Conservation (phyloP, 1,284 basidiomycete genomes). For the Fomitopsis betulina region DNA sequence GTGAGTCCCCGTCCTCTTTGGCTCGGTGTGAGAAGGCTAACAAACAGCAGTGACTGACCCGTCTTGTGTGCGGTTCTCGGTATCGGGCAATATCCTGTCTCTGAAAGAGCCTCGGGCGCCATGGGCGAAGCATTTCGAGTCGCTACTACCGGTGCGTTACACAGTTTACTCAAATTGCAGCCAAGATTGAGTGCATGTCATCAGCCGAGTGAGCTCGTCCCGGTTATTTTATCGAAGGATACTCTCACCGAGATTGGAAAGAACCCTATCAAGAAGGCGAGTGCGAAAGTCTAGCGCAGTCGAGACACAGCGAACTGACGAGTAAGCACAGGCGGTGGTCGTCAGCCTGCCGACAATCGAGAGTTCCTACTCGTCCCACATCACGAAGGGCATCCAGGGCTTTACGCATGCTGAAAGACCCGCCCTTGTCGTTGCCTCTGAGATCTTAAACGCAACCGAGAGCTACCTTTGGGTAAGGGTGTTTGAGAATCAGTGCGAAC, state of each 20-base stretch:
- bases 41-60: slow-evolving; percentile 66
- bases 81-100: slow-evolving; percentile 80
- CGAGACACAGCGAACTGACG: neutral
- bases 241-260: slow-evolving; percentile 77
- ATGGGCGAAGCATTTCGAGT: slow-evolving; percentile 69
- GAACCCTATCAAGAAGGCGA: slow-evolving; percentile 69
- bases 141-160: slow-evolving; percentile 51
- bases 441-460: slow-evolving; percentile 92
- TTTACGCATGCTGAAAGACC: slow-evolving; percentile 85
- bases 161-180: neutral
- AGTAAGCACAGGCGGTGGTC: slow-evolving; percentile 61
- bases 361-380: slow-evolving; percentile 84
- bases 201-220: slow-evolving; percentile 50
- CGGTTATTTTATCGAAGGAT: slow-evolving; percentile 65
- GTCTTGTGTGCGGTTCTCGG: slow-evolving; percentile 79
- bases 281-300: neutral
- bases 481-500: neutral
- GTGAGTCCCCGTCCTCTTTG: slow-evolving; percentile 42
- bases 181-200: neutral
- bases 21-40: neutral
- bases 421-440: slow-evolving; percentile 79
- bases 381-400: slow-evolving; percentile 75
- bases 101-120: slow-evolving; percentile 70
- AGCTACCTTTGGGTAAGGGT: slow-evolving; percentile 85
- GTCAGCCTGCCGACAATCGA: slow-evolving; percentile 93